A percentile compares a stretch with the other conserved stretches of the same genome.
Evolutionary conservation across 768 basidiomycete genomes (phyloP).

Genomic region (Rhizopogon rudus): DNA sequence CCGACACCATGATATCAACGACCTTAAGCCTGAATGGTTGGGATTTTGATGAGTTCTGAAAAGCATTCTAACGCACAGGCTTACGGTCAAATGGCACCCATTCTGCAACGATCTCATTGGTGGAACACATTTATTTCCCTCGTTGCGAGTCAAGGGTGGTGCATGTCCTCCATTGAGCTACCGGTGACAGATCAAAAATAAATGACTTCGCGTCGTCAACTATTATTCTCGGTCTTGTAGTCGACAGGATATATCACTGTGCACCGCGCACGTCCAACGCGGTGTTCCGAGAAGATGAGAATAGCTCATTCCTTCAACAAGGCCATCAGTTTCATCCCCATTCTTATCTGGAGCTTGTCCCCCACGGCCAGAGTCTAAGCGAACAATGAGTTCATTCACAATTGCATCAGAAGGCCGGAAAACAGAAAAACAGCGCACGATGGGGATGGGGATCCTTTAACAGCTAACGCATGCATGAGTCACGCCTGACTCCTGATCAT

Average conservation of each 20-base stretch:
- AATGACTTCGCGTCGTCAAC: conserved; percentile 62
- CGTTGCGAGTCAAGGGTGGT: conserved; percentile 14
- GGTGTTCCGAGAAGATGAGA: not conserved
- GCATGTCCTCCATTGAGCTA: conserved; percentile 29
- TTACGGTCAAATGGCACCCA: conserved; percentile 61
- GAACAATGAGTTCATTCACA: not conserved
- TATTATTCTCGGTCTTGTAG: conserved; percentile 73
- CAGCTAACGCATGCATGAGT: too few species aligned
- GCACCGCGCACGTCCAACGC: not conserved
- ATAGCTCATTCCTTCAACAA: conserved; percentile 60
- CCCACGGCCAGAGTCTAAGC: conserved; percentile 88
- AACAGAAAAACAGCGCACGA: too few species aligned
- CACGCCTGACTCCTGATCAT: too few species aligned
- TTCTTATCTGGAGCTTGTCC: conserved; percentile 78
- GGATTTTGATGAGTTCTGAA: not conserved
- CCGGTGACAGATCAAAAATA: not conserved
- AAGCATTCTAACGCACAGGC: not conserved
- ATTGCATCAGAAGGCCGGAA: not conserved
- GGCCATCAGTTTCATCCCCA: conserved; percentile 77
- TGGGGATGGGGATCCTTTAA: too few species aligned
- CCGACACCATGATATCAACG: not conserved
- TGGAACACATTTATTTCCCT: not conserved
- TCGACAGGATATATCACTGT: conserved; percentile 88
- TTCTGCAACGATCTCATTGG: conserved; percentile 49
- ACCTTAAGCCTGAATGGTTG: conserved; percentile 29